Evolutionary conservation across 768 basidiomycete genomes (phyloP).

Genomic region (Trametopsis cervina): DNA sequence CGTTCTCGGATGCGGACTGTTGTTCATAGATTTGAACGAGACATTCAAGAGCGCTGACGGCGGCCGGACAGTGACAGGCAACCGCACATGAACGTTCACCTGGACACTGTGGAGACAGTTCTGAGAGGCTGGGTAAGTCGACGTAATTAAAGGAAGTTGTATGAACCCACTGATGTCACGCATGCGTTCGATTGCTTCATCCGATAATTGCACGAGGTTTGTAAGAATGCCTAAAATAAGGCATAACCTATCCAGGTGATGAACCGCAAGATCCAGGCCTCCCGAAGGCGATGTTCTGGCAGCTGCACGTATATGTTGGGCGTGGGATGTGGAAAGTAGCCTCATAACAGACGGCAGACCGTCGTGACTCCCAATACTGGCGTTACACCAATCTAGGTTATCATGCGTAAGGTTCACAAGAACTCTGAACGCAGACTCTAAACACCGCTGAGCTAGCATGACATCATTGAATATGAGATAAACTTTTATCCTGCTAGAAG

Average conservation of each 20-base stretch:
- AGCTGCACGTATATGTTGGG: no score
- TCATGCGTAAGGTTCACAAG: constrained; percentile 68
- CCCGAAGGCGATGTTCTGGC: no score
- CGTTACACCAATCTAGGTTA: constrained; percentile 47
- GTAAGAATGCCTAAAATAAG: constrained; percentile 70
- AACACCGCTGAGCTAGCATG: constrained; percentile 35
- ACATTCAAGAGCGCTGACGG: constrained; percentile 41
- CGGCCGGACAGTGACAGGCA: constrained; percentile 44
- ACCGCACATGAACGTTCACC: constrained; percentile 43
- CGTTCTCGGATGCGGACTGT: constrained; percentile 25
- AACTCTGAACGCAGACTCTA: constrained; percentile 55
- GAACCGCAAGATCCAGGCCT: no score
- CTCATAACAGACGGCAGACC: constrained; percentile 43
- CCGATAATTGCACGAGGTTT: constrained; percentile 62
- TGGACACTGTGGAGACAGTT: constrained; percentile 43
- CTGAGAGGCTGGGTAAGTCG: constrained; percentile 26
- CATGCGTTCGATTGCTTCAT: constrained; percentile 38
- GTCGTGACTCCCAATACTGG: constrained; percentile 39
- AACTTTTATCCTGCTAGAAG: no score
- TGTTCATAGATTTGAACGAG: constrained; percentile 43
- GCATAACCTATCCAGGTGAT: constrained; percentile 63
- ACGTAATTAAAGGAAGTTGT: not conserved
- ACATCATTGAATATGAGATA: constrained; percentile 1
- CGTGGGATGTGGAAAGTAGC: constrained; percentile 36
- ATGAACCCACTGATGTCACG: constrained; percentile 44